phyloP scores from a whole-genome alignment of 2,329 filamentous ascomycete species.

The Trichoderma sp. region DNA sequence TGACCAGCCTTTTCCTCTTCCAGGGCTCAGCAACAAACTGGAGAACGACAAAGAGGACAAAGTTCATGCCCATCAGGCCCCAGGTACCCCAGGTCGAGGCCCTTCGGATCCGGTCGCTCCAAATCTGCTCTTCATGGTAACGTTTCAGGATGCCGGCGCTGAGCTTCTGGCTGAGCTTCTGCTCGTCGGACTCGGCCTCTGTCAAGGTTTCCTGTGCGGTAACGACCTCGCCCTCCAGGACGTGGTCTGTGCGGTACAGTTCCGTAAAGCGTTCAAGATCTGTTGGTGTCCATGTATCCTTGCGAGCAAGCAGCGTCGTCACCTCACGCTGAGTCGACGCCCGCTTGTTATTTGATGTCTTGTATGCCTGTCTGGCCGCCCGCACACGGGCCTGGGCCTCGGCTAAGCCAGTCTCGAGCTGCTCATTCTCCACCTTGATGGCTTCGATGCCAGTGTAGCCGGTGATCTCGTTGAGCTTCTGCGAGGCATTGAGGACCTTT shows the following conservation, averaged over 20 bases:
- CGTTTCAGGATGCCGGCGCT: conserved; percentile 82
- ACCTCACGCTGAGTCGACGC: conserved; percentile 93
- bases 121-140: conserved; percentile 99
- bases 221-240: conserved; percentile 81
- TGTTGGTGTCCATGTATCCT: conserved; percentile 82
- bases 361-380: conserved; percentile 71
- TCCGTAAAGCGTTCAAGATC: conserved; percentile 94
- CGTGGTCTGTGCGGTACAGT: conserved; percentile 87
- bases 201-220: conserved; percentile 69
- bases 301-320: conserved; percentile 87
- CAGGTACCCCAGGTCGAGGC: conserved; percentile 99
- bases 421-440: conserved; percentile 74
- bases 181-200: conserved; percentile 74
- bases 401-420: conserved; percentile 59
- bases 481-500: conserved; percentile 79
- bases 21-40: conserved; percentile 92
- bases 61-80: conserved; percentile 96
- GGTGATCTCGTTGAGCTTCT: conserved; percentile 89
- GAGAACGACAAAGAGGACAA: conserved; percentile 80
- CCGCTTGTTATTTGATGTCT: conserved; percentile 77
- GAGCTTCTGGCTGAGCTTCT: conserved; percentile 71
- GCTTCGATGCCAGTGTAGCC: conserved; percentile 90
- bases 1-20: conserved; percentile 76
- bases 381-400: conserved; percentile 65
- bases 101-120: conserved; percentile 93